A percentile compares a stretch with the other conserved stretches of the same genome.
These are phyloP conservation scores for Trichoderma sp. DNA, from an alignment of 2,329 filamentous ascomycete species.

Conservation along the genomic window DNA sequence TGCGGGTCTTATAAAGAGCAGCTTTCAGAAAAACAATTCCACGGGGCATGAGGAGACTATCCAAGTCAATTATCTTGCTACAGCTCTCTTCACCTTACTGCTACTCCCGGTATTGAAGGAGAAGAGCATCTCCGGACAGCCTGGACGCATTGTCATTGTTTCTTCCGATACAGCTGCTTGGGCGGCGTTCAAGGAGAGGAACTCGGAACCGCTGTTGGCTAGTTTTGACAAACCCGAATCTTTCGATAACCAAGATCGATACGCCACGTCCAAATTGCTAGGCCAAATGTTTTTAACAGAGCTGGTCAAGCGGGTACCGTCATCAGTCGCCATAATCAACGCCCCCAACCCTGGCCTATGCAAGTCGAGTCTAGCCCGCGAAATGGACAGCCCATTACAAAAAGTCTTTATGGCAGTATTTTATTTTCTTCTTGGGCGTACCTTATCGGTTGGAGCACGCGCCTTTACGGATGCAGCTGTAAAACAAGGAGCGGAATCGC, in stretches of 20 bases:
- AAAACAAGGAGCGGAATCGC: background rate
- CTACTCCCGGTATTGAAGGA: background rate
- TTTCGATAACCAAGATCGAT: background rate
- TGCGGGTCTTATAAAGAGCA: background rate
- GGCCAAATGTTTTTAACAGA: constrained; percentile 4
- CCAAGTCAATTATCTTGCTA: background rate
- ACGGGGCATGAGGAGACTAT: background rate
- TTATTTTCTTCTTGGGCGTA: background rate
- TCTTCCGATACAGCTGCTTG: constrained; percentile 5
- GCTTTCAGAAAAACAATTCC: background rate
- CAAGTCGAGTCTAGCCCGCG: background rate
- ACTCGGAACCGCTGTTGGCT: background rate
- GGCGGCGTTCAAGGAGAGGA: background rate
- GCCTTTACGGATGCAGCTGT: constrained; percentile 1
- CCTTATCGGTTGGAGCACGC: background rate
- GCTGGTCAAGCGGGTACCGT: background rate
- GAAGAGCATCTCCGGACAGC: background rate
- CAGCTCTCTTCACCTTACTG: background rate
- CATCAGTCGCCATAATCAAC: background rate
- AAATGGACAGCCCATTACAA: background rate
- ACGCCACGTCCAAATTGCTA: background rate
- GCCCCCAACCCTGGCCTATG: background rate
- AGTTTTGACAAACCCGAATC: background rate
- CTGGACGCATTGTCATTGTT: background rate
- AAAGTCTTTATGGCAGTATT: background rate